Percentiles rank a stretch among this genome's conserved stretches.
Evolutionary conservation across 306 rosid genomes (phyloP).

Genomic region (Lathyrus oleraceus): DNA sequence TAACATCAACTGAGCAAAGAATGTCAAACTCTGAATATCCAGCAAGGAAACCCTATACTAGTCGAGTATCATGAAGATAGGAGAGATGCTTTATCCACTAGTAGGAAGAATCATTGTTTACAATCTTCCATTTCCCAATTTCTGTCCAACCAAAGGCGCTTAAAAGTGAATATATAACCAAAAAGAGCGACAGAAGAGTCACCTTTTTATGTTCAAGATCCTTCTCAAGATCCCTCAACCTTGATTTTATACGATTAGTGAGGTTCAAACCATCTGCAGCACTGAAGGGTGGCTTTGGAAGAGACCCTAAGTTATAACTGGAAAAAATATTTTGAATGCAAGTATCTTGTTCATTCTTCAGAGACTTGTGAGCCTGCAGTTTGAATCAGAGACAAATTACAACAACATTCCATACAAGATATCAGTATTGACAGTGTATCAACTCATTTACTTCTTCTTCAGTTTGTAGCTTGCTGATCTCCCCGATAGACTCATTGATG

Average conservation of each 20-base stretch:
- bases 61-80: constrained; percentile 14
- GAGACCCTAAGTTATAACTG: constrained; percentile 72
- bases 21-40: constrained; percentile 19
- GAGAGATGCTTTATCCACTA: constrained; percentile 16
- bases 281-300: constrained; percentile 67
- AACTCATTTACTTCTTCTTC: constrained; percentile 75
- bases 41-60: constrained; percentile 20
- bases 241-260: constrained; percentile 65
- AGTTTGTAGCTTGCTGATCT: constrained; percentile 73
- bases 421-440: constrained; percentile 26
- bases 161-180: neutral
- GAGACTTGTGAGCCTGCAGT: constrained; percentile 68
- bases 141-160: constrained; percentile 14
- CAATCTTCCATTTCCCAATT: constrained; percentile 18
- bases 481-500: constrained; percentile 46
- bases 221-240: constrained; percentile 71
- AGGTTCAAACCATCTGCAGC: constrained; percentile 64
- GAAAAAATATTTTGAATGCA: constrained; percentile 56
- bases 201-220: constrained; percentile 82
- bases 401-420: constrained; percentile 21
- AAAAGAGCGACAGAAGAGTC: constrained; percentile 24
- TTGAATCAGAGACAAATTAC: constrained; percentile 40
- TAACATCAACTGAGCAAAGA: constrained; percentile 18
- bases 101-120: constrained; percentile 24
- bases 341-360: constrained; percentile 81